Conservation (phyloP, 768 basidiomycete species). For the Dioszegia aurantiaca region DNA sequence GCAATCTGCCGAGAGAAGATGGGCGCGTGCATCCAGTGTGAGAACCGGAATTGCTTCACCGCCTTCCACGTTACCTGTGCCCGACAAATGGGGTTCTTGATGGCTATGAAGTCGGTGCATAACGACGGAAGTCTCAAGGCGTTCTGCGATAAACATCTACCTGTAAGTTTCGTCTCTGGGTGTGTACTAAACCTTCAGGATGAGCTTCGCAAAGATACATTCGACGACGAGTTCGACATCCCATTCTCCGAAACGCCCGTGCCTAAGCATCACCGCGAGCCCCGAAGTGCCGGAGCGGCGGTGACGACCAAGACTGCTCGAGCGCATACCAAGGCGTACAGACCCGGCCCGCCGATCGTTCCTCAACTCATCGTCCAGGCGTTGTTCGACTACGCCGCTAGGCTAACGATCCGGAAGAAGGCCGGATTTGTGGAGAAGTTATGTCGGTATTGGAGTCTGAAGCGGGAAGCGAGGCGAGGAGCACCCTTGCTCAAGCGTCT, state of each 20-base stretch:
- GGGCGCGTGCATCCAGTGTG: constrained; percentile 96
- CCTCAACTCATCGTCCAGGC: constrained; percentile 78
- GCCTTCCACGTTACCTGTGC: constrained; percentile 97
- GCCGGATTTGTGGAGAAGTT: constrained; percentile 70
- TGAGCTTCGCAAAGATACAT: constrained; percentile 9
- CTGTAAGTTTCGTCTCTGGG: constrained; percentile 58
- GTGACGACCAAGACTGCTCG: constrained; percentile 71
- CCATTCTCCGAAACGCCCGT: background rate
- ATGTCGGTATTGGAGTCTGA: constrained; percentile 95
- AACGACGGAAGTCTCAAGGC: constrained; percentile 59
- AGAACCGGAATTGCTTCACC: constrained; percentile 79
- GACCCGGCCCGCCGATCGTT: constrained; percentile 86
- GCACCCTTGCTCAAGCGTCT: constrained; percentile 88
- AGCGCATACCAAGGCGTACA: constrained; percentile 87
- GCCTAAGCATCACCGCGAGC: constrained; percentile 1
- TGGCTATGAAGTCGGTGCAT: constrained; percentile 49
- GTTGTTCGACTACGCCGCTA: constrained; percentile 69
- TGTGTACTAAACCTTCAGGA: background rate
- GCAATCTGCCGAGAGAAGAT: constrained; percentile 61
- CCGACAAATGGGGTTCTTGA: constrained; percentile 73
- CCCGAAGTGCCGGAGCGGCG: constrained; percentile 9
- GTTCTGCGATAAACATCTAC: constrained; percentile 86
- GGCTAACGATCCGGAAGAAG: constrained; percentile 71
- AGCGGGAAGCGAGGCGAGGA: constrained; percentile 85
- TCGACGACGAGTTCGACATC: constrained; percentile 10